Evolutionary conservation across 768 basidiomycete species (phyloP), one percentile per base, ranked within the genome.

Genomic region (Termitomyces sp.): DNA sequence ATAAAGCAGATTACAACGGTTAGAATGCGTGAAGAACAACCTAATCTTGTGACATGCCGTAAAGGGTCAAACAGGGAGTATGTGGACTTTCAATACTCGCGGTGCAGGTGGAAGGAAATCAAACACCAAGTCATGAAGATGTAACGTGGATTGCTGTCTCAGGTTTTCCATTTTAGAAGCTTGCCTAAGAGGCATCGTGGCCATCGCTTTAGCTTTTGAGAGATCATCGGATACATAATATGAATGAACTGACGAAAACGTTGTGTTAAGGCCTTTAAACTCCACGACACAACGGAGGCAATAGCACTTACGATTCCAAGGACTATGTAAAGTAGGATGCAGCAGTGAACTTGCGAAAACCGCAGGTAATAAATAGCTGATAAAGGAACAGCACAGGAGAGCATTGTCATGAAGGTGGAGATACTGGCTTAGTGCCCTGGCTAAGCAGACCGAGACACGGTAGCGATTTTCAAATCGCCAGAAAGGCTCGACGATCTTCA

Each of bases 361-460:
- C 3, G 80, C 78, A 2, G 82, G 67, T 53, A 82, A 78, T 45
- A 81, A 60, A 57, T 82, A 82, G n/a, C 78, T 80, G 11, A 77
- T 64, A 58, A 77, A 73, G 1, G 79, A 75, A 74, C 59, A 1
- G 71, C 63, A 49, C 74, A 73, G 8, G 77, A 78, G 3, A 67
- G 67, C 76, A 72, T 57, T 82, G 81, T 63, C 71, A 82, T 15
- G 11, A 12, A 5, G 35, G 4, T 9, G 15, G 21, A 15, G 3
- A 38, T 17, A 23, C 8, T 23, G 21, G 37, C 21, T 23, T 37
- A 7, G 30, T 3, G 31, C 14, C 12, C 21, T 21, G 10, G 14
- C 17, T 1, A 21, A 50, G 17, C 4, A 38, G 7, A 15, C 38
- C 17, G 35, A 37, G 48, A 49, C 33, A 48, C 7, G 2, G 11